phyloP scores from a whole-genome alignment of 2,329 filamentous ascomycete genomes.

The Uncinocarpus reesii region DNA sequence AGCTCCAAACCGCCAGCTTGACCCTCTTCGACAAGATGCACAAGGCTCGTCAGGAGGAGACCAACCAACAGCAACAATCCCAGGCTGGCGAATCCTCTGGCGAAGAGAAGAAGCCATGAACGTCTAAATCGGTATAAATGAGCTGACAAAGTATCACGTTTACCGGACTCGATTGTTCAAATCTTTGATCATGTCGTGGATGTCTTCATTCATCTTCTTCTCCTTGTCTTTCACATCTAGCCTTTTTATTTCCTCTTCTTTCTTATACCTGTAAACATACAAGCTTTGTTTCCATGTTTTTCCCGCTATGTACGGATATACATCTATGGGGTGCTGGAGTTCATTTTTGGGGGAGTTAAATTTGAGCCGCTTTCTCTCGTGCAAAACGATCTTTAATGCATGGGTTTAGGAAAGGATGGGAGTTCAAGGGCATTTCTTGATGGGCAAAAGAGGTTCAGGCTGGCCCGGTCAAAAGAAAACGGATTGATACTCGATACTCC shows the following conservation, averaged over 20 bases:
- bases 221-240: conserved; percentile 13
- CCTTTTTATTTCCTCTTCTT: conserved; percentile 12
- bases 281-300: conserved; percentile 16
- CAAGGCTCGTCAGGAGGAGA: conserved; percentile 70
- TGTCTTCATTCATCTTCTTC: conserved; percentile 8
- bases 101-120: conserved; percentile 63
- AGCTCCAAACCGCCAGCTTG: conserved; percentile 89
- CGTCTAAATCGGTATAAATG: conserved; percentile 7
- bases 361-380: conserved; percentile 1
- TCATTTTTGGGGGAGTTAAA: conserved; percentile 19
- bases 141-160: conserved; percentile 5
- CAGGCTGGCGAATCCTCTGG: conserved; percentile 41
- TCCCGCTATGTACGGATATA: conserved; percentile 11
- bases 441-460: conserved; percentile 9
- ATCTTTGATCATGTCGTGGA: conserved; percentile 15
- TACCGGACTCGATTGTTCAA: conserved; percentile 9
- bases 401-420: conserved; percentile 13
- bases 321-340: conserved; percentile 19
- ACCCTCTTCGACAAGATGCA: conserved; percentile 99
- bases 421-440: conserved; percentile 13
- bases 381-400: conserved; percentile 9
- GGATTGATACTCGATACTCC: conserved; percentile 4
- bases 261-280: conserved; percentile 22
- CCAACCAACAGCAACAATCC: conserved; percentile 44
- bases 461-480: conserved; percentile 9